A percentile compares a stretch with the other conserved stretches of the same genome.
Evolutionary conservation across 352 stramenopile genomes (phyloP).

Genomic region (Phytophthora litchii): DNA sequence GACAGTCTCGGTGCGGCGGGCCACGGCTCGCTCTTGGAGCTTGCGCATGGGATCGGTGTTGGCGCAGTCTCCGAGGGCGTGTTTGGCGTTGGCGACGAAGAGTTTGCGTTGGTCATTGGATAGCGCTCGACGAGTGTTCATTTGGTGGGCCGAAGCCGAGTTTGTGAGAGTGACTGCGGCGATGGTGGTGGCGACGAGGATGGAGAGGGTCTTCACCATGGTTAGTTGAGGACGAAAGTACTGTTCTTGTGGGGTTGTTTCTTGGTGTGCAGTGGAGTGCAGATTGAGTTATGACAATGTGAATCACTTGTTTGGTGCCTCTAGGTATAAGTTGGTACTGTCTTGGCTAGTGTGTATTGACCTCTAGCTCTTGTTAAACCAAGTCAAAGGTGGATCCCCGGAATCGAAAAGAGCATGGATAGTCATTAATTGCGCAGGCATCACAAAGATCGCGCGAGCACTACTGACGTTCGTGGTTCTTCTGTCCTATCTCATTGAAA

Average conservation of each 20-base stretch:
- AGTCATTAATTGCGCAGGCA: no score
- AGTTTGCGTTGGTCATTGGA: constrained; percentile 23
- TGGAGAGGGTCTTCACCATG: constrained; percentile 21
- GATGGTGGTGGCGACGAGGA: constrained; percentile 15
- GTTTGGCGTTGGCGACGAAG: constrained; percentile 31
- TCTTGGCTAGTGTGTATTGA: no score
- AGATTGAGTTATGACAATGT: no score
- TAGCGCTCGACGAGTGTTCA: constrained; percentile 17
- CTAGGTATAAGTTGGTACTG: no score
- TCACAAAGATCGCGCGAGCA: no score
- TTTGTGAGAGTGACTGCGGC: constrained; percentile 13
- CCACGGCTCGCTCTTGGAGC: constrained; percentile 27
- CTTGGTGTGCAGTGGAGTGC: background rate
- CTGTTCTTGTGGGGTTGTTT: background rate
- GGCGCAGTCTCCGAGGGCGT: constrained; percentile 25
- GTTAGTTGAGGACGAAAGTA: background rate
- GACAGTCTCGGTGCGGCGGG: constrained; percentile 14
- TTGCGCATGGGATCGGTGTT: constrained; percentile 24
- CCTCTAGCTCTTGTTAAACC: no score
- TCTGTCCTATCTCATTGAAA: no score
- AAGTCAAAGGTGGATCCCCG: no score
- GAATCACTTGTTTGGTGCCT: no score
- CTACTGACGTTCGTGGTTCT: no score
- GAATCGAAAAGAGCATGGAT: no score
- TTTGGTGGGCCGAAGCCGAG: constrained; percentile 19